These are phyloP conservation scores for Acidomyces sp. DNA, from an alignment of 495 filamentous ascomycete species.

Conservation along the genomic window DNA sequence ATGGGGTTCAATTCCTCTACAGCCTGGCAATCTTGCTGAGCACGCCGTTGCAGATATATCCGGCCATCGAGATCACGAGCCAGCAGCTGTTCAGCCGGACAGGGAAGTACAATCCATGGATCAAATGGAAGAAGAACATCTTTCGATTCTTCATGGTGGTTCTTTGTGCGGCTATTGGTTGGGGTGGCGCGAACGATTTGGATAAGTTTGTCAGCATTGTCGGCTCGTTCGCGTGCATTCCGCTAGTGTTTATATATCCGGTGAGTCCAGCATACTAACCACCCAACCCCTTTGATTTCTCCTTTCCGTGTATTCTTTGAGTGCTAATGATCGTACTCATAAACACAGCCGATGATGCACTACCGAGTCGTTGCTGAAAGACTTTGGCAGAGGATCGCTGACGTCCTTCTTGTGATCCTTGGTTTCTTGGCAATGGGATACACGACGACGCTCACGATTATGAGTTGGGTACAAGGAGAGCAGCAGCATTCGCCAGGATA, in stretches of 20 bases:
- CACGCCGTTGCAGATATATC: constrained; percentile 92
- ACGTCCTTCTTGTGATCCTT: constrained; percentile 64
- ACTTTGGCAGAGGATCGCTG: constrained; percentile 47
- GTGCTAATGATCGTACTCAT: constrained; percentile 2
- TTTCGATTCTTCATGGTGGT: constrained; percentile 88
- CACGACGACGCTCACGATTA: constrained; percentile 70
- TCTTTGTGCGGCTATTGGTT: constrained; percentile 73
- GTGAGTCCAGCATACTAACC: no score
- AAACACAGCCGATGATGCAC: constrained; percentile 85
- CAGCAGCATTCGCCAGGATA: constrained; percentile 40
- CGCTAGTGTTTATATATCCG: constrained; percentile 93
- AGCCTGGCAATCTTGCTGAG: constrained; percentile 85
- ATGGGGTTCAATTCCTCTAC: constrained; percentile 89
- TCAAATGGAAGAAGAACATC: constrained; percentile 98
- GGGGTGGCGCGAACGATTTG: constrained; percentile 81
- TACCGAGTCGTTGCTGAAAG: constrained; percentile 61
- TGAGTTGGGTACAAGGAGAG: constrained; percentile 57
- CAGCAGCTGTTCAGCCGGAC: constrained; percentile 62
- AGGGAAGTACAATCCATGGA: constrained; percentile 86
- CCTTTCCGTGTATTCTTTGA: not conserved
- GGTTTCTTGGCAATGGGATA: constrained; percentile 79
- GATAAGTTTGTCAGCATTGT: constrained; percentile 96
- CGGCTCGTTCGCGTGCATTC: constrained; percentile 94
- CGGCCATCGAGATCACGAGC: constrained; percentile 72
- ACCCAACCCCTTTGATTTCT: no score